These are phyloP conservation scores for Metarhizium humberi DNA, from an alignment of 2,329 filamentous ascomycete species.

Conservation along the genomic window DNA sequence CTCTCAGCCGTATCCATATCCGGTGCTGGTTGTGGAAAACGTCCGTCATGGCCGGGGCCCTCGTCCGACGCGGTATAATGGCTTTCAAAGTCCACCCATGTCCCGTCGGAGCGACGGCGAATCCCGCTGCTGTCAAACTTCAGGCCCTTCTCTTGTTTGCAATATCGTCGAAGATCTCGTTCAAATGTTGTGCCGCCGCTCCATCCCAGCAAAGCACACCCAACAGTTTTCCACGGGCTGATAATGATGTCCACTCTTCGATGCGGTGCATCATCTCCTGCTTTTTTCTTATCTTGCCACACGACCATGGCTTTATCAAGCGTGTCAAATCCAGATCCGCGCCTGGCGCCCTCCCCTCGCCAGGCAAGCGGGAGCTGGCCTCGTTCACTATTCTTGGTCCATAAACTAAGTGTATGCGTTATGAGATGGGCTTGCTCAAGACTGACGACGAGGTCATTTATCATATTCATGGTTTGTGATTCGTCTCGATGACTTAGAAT, in stretches of 20 bases:
- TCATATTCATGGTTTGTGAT: conserved; percentile 55
- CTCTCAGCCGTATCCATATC: conserved; percentile 67
- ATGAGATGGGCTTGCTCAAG: conserved; percentile 64
- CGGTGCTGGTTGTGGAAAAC: conserved; percentile 34
- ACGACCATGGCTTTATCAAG: conserved; percentile 89
- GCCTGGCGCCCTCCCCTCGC: conserved; percentile 30
- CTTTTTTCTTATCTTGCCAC: conserved; percentile 51
- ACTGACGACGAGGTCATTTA: conserved; percentile 59
- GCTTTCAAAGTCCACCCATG: conserved; percentile 64
- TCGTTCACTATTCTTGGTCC: conserved; percentile 60
- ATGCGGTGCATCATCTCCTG: conserved; percentile 38
- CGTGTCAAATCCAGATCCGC: conserved; percentile 65
- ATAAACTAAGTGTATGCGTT: conserved; percentile 71
- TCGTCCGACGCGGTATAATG: neutral
- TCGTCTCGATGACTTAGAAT: conserved; percentile 73
- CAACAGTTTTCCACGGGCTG: conserved; percentile 77
- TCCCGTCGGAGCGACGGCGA: conserved; percentile 54
- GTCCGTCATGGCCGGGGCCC: neutral
- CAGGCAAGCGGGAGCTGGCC: conserved; percentile 52
- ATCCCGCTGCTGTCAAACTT: conserved; percentile 92
- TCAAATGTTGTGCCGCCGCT: conserved; percentile 83
- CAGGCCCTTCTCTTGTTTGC: conserved; percentile 59
- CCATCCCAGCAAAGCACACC: conserved; percentile 85
- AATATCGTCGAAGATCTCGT: conserved; percentile 73
- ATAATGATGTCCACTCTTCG: conserved; percentile 89